Evolutionary conservation across 2,329 filamentous ascomycete species (phyloP), one percentile per base, ranked within the genome.

Genomic region (Botryotinia convoluta): DNA sequence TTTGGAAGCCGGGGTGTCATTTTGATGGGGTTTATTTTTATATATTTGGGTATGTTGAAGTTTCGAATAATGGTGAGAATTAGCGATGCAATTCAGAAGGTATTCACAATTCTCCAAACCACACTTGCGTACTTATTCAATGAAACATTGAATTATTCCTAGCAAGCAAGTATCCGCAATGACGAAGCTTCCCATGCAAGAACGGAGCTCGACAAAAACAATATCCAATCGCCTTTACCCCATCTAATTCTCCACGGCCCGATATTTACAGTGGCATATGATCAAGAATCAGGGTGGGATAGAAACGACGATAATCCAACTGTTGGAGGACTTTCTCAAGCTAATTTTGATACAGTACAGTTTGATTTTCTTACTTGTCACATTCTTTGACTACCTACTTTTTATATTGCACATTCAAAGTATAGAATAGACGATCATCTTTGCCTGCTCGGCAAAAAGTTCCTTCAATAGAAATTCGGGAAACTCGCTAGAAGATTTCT

Each of bases 191-290:
- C 26, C n/a, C n/a, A 57, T 57, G 51, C 51, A 57, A 57, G 51
- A 18, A 57, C 51, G 51, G 51, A 57, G 51, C 14, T 63, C 37
- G 60, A 44, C 60, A 39, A 57, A 37, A 63, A 29, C 39, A 20
- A 42, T 8, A 37, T 51, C 44, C 22, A 51, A 67, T 51, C 44
- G 32, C 20, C 22, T 48, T n/a, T 14, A 45, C 35, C 32, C 37
- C 61, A 44, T 63, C 26, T n/a, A 20, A 63, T 26, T n/a, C 37
- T 44, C 32, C 35, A 54, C 64, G 35, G 35, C 48, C 45, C 64
- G 64, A 54, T 68, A 68, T 68, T 54, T 39, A 68, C 35, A 29
- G 48, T 39, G 48, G 64, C 45, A 39, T 68, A 37, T 67, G 32
- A 54, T 68, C 26, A 51, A 39, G 35, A 37, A 22, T 68, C 7